Conservation (phyloP, 2,329 filamentous ascomycete genomes). For the Apiospora malaysiana region DNA sequence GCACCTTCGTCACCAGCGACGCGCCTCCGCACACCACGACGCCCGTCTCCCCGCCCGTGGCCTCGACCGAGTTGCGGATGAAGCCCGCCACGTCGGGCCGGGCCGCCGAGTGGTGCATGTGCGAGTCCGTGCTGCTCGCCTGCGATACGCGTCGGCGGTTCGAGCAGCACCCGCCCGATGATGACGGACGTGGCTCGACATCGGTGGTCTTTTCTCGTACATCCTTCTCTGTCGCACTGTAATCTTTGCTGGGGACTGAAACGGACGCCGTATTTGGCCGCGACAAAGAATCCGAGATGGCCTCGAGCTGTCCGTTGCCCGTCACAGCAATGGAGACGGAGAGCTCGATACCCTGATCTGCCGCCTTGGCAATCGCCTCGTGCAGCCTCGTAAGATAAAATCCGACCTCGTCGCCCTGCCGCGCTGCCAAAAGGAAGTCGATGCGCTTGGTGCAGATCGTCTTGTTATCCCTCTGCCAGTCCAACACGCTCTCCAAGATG, state of each 20-base stretch:
- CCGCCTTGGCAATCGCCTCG: constrained; percentile 49
- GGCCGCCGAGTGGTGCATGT: constrained; percentile 51
- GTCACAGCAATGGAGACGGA: constrained; percentile 62
- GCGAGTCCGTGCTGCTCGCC: constrained; percentile 42
- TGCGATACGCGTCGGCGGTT: constrained; percentile 15
- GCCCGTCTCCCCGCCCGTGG: constrained; percentile 64
- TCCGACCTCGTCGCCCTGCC: constrained; percentile 57
- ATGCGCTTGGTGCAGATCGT: constrained; percentile 58
- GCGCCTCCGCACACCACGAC: constrained; percentile 66
- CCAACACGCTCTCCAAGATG: constrained; percentile 61
- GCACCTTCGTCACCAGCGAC: constrained; percentile 57
- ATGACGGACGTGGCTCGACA: constrained; percentile 2
- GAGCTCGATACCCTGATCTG: constrained; percentile 54
- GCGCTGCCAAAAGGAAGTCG: constrained; percentile 59
- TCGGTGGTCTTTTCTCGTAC: constrained; percentile 18
- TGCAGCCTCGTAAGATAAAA: constrained; percentile 60
- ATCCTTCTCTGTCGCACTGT: constrained; percentile 21
- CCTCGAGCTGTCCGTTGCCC: constrained; percentile 37
- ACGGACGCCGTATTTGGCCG: constrained; percentile 24
- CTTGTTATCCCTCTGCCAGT: constrained; percentile 33
- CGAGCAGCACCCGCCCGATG: constrained; percentile 13
- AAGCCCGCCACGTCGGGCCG: constrained; percentile 58
- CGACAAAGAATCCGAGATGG: constrained; percentile 21
- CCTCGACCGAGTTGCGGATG: constrained; percentile 60
- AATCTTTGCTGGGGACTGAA: constrained; percentile 22